Conservation (phyloP, 1,284 basidiomycete species). For the Sporisorium sorghi region DNA sequence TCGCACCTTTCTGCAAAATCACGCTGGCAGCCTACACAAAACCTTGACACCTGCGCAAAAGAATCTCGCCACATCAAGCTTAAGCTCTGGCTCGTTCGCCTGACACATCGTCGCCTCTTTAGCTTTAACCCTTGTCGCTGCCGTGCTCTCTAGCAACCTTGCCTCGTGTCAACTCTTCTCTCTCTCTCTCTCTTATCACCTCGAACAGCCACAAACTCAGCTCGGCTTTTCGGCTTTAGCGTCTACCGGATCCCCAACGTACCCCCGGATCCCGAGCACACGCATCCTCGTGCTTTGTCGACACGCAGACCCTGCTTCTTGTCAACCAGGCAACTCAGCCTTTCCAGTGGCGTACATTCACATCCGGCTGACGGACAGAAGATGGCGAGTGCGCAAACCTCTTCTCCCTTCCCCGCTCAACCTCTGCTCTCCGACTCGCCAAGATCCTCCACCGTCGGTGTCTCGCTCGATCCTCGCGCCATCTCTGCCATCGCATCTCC, state of each 20-base stretch:
- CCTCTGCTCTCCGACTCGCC: conserved; percentile 21
- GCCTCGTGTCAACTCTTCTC: neutral
- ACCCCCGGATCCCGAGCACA: neutral
- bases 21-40: neutral
- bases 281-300: too few species aligned
- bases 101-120: neutral
- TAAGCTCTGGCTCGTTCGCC: neutral
- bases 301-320: neutral
- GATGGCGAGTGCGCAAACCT: conserved; percentile 42
- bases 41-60: neutral
- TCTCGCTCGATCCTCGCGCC: conserved; percentile 25
- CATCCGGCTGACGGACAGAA: conserved; percentile 35
- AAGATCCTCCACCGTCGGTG: conserved; percentile 24
- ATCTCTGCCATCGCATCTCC: conserved; percentile 25
- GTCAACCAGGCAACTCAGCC: neutral
- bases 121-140: conserved; percentile 1
- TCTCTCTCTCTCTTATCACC: too few species aligned
- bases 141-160: too few species aligned
- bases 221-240: conserved; percentile 4
- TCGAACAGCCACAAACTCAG: too few species aligned
- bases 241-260: conserved; percentile 1
- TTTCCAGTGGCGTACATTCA: neutral
- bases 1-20: neutral
- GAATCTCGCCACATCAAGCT: neutral
- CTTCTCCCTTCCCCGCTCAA: conserved; percentile 27